A percentile compares a stretch with the other conserved stretches of the same genome.
Evolutionary conservation across 1,284 basidiomycete species (phyloP).

Genomic region (Coniophora puteana): DNA sequence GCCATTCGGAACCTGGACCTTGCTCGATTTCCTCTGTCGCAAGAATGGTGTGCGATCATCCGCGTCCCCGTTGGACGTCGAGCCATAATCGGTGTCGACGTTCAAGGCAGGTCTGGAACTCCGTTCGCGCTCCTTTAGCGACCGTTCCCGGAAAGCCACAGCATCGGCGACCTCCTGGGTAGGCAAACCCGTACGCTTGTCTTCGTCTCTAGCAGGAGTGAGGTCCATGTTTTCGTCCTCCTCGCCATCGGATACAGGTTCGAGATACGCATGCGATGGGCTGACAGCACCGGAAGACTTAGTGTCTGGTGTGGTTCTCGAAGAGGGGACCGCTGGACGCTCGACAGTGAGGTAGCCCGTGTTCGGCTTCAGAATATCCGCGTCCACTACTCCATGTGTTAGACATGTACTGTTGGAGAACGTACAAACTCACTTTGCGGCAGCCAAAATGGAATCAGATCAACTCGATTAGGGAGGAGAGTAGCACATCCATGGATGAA

Average conservation of each 20-base stretch:
- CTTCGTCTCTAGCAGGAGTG: constrained; percentile 73
- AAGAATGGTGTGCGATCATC: constrained; percentile 43
- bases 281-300: constrained; percentile 44
- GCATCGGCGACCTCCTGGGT: constrained; percentile 73
- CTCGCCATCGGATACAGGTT: constrained; percentile 90
- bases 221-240: constrained; percentile 76
- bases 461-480: constrained; percentile 88
- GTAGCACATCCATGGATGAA: constrained; percentile 98
- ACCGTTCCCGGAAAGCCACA: constrained; percentile 77
- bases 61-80: constrained; percentile 29
- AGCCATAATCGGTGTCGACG: not conserved
- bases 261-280: constrained; percentile 65
- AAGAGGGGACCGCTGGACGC: constrained; percentile 53
- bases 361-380: constrained; percentile 88
- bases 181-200: constrained; percentile 72
- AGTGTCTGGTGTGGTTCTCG: constrained; percentile 41
- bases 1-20: constrained; percentile 9
- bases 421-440: constrained; percentile 71
- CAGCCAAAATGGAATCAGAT: constrained; percentile 99
- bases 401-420: constrained; percentile 6
- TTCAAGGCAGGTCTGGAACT: constrained; percentile 1
- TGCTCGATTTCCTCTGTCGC: constrained; percentile 19
- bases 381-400: constrained; percentile 65
- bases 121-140: constrained; percentile 52
- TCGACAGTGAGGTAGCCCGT: constrained; percentile 76